These are phyloP conservation scores for Fusarium avenaceum DNA, from an alignment of 2,329 filamentous ascomycete genomes.

Conservation along the genomic window DNA sequence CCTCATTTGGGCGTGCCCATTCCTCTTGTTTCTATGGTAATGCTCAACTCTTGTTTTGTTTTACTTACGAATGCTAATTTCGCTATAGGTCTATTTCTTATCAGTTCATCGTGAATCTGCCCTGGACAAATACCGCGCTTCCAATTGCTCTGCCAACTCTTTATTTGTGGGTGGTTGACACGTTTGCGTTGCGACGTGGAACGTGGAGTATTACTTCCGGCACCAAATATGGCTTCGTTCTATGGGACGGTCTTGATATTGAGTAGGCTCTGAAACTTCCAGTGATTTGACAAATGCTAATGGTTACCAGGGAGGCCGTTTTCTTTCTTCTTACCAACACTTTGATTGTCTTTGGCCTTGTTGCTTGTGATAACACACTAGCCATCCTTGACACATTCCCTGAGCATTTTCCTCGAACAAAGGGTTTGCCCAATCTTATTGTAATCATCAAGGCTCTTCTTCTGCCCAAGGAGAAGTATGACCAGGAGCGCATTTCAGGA, in stretches of 20 bases:
- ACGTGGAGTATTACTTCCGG: conserved; percentile 78
- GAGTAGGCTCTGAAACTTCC: conserved; percentile 56
- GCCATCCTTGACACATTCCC: conserved; percentile 76
- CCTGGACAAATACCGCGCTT: conserved; percentile 67
- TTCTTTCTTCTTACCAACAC: conserved; percentile 80
- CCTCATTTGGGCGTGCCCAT: conserved; percentile 75
- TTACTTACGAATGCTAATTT: conserved; percentile 1
- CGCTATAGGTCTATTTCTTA: conserved; percentile 72
- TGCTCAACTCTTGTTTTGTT: neutral
- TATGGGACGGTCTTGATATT: conserved; percentile 77
- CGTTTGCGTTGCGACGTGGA: conserved; percentile 73
- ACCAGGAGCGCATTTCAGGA: conserved; percentile 69
- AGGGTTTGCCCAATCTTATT: conserved; percentile 62
- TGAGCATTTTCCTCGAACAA: conserved; percentile 64
- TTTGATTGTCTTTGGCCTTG: conserved; percentile 76
- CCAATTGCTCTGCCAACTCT: conserved; percentile 75
- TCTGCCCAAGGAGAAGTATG: conserved; percentile 62
- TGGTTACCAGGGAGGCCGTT: conserved; percentile 67
- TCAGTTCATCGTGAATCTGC: conserved; percentile 72
- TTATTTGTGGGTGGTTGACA: conserved; percentile 81
- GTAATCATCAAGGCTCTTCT: conserved; percentile 65
- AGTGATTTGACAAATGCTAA: rapidly evolving
- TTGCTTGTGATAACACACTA: conserved; percentile 77
- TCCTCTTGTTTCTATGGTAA: conserved; percentile 65
- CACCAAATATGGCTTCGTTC: conserved; percentile 73